Base-by-base conservation (phyloP, 2,329 filamentous ascomycete species). In the Penicillium sp. region DNA sequence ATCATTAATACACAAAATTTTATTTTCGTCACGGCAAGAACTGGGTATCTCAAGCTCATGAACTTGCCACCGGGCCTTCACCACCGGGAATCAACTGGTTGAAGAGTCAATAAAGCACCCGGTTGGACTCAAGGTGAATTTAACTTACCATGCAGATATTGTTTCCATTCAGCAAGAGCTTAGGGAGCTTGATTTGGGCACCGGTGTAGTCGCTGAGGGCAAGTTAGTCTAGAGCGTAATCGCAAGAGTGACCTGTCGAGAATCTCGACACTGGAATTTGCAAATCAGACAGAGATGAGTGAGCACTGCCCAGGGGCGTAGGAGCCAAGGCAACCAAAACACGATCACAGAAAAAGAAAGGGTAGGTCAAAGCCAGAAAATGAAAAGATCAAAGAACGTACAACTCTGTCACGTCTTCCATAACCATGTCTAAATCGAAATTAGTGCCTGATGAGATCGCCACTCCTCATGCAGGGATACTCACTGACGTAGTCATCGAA, bases 401-500 rank as follows among this genome's bases (percentile, higher is more conserved):
- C 93, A 92, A 96, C 79, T 99, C 94, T 34, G 92, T 97, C 60
- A 97, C 94, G 66, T 99, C 91, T 72, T 97, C 92, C 32, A 99
- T 79, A 7, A 99, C 94, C 92, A 99, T 99, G 77, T 99, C 93
- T 97, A 65, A 7, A 42, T 37, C 26, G 22, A 16, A 39, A 49
- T 50, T 38, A 60, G 59, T 54, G 50, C 37, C 45, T 61, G 38
- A 32, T 26, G 11, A 24, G 20, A 72, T 45, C 14, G 29, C 26
- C 31, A 50, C 24, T n/a, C 26, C 14, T 29, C 51, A 20, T 16
- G 48, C 45, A 37, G 45, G 48, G 37, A 43, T 69, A 96, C 93
- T 81, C 83, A 97, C 92, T 99, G 83, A 99, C 94, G 80, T 97
- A 99, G 83, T 99, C 94, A 74, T 99, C 94, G 69, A 99, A 99